phyloP scores from a whole-genome alignment of 306 rosid species.

The Parietaria judaica region DNA sequence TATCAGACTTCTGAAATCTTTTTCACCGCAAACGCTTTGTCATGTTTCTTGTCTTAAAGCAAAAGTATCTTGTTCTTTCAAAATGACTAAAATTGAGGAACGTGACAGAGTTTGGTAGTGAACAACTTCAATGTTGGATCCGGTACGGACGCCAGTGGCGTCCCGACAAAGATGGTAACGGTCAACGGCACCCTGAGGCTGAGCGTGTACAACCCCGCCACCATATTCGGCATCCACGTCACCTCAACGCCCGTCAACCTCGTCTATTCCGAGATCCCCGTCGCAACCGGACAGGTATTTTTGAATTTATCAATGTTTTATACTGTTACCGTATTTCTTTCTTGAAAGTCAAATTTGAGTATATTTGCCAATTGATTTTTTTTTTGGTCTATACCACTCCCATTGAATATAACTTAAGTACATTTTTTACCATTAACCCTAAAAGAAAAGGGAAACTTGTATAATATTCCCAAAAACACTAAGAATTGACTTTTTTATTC shows the following conservation, averaged over 20 bases:
- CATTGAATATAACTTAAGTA: no score
- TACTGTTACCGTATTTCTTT: neutral
- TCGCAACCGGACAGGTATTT: constrained; percentile 75
- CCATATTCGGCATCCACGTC: constrained; percentile 84
- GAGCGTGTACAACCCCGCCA: constrained; percentile 74
- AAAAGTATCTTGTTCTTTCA: no score
- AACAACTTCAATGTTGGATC: constrained; percentile 62
- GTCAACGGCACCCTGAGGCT: constrained; percentile 61
- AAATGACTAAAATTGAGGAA: no score
- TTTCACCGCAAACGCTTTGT: no score
- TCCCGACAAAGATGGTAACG: constrained; percentile 70
- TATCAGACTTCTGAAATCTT: no score
- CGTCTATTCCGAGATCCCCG: constrained; percentile 57
- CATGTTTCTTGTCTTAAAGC: no score
- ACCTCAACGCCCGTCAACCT: constrained; percentile 65
- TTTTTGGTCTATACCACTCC: no score
- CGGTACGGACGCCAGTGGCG: constrained; percentile 80
- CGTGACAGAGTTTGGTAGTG: constrained; percentile 58
- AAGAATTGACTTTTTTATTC: no score
- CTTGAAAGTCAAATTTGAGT: neutral
- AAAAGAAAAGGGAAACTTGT: no score
- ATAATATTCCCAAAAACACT: no score
- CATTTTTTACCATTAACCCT: no score
- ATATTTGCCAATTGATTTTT: no score
- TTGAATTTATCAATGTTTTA: neutral